A percentile compares a stretch with the other conserved stretches of the same genome.
phyloP scores from a whole-genome alignment of 169 alveolate species.

The Eimeria necatrix region DNA sequence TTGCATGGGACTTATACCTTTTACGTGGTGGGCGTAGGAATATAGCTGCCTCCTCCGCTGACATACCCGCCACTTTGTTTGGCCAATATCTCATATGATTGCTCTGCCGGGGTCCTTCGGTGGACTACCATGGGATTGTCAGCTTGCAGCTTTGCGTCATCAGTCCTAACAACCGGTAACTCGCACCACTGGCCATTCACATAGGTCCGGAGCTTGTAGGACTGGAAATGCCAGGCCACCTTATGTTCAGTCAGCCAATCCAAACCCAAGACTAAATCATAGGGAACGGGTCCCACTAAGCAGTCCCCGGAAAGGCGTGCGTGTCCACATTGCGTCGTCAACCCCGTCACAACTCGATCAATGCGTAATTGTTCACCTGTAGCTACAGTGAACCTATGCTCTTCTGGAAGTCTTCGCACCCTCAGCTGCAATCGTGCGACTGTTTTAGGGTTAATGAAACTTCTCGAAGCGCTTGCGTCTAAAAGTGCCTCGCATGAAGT shows the following conservation, averaged over 20 bases:
- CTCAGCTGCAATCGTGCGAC: no score
- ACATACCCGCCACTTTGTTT: background rate
- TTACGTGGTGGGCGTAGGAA: background rate
- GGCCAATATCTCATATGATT: background rate
- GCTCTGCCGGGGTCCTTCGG: background rate
- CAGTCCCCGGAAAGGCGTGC: background rate
- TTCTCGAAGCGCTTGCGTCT: no score
- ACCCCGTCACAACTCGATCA: background rate
- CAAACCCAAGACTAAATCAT: background rate
- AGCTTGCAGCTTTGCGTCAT: background rate
- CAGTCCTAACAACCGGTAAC: background rate
- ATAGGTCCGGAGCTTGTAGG: background rate
- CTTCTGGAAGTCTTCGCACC: background rate
- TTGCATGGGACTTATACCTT: background rate
- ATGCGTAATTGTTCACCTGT: background rate
- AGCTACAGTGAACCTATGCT: background rate
- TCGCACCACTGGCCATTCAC: background rate
- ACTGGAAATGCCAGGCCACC: background rate
- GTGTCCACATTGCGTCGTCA: background rate
- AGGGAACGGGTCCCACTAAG: background rate
- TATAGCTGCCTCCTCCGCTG: background rate
- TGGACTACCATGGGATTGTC: background rate
- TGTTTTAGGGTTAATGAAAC: no score
- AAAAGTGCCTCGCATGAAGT: no score
- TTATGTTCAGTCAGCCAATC: background rate